Percentiles rank a stretch among this genome's conserved stretches.
phyloP scores from a whole-genome alignment of 169 alveolate species.

The Eimeria tenella region DNA sequence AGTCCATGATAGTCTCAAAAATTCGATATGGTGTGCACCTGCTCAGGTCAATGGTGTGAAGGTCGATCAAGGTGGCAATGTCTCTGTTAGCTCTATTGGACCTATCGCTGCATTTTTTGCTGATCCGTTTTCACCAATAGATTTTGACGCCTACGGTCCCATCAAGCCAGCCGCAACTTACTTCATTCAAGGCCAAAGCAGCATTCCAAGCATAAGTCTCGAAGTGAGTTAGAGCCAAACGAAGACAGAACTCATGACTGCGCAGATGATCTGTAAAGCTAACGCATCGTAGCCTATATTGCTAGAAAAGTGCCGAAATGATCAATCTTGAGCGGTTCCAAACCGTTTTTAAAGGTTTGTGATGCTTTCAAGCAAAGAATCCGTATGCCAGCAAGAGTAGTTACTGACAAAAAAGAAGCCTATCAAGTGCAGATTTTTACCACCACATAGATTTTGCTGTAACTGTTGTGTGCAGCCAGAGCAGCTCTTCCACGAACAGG shows the following conservation, averaged over 20 bases:
- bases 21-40: not conserved
- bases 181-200: constrained; percentile 93
- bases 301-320: too few relatives aligned
- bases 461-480: constrained; percentile 83
- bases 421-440: too few relatives aligned
- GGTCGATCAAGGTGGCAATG: constrained; percentile 56
- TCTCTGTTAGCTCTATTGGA: constrained; percentile 59
- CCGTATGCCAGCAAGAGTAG: too few relatives aligned
- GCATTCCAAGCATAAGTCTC: constrained; percentile 95
- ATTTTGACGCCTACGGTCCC: constrained; percentile 44
- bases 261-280: too few relatives aligned
- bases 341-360: too few relatives aligned
- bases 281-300: too few relatives aligned
- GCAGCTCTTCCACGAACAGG: constrained; percentile 95
- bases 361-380: too few relatives aligned
- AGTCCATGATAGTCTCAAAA: not conserved
- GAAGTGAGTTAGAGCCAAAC: constrained; percentile 80
- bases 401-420: too few relatives aligned
- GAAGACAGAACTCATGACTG: too few relatives aligned
- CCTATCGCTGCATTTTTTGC: constrained; percentile 45
- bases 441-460: not conserved
- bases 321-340: too few relatives aligned
- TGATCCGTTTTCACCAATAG: constrained; percentile 55
- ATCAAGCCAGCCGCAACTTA: constrained; percentile 73
- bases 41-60: constrained; percentile 74